phyloP scores from a whole-genome alignment of 2,329 filamentous ascomycete species.

The Aspergillus neoniger region DNA sequence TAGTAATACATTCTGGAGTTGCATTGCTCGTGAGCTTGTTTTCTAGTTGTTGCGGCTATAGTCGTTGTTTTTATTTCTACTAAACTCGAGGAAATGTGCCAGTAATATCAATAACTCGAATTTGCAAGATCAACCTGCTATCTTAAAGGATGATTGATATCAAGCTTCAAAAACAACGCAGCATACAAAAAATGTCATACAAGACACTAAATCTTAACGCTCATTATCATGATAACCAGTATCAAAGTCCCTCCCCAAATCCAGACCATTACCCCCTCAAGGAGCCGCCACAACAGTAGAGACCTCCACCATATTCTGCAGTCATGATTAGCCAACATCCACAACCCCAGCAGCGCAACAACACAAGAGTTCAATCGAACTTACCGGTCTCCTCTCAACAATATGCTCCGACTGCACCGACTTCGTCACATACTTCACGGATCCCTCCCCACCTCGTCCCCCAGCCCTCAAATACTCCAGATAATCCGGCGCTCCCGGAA shows the following conservation, averaged over 20 bases:
- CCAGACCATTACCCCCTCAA: neutral
- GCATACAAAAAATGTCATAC: neutral
- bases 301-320: conserved; percentile 24
- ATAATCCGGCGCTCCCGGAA: conserved; percentile 46
- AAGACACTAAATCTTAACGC: neutral
- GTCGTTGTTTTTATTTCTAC: too few species aligned
- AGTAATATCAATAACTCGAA: too few species aligned
- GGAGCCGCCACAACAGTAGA: conserved; percentile 19
- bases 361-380: neutral
- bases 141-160: neutral
- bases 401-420: conserved; percentile 13
- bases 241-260: neutral
- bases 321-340: neutral
- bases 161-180: neutral
- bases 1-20: neutral
- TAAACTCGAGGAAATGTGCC: too few species aligned
- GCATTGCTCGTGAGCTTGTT: too few species aligned
- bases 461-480: conserved; percentile 41
- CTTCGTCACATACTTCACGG: conserved; percentile 29
- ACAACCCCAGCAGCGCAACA: neutral
- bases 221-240: neutral
- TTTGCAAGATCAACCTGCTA: too few species aligned
- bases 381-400: conserved; percentile 14
- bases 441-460: conserved; percentile 14
- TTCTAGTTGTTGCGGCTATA: too few species aligned